Evolutionary conservation across 495 filamentous ascomycete genomes (phyloP), one percentile per base, ranked within the genome.

Genomic region (Annulohypoxylon maeteangense): DNA sequence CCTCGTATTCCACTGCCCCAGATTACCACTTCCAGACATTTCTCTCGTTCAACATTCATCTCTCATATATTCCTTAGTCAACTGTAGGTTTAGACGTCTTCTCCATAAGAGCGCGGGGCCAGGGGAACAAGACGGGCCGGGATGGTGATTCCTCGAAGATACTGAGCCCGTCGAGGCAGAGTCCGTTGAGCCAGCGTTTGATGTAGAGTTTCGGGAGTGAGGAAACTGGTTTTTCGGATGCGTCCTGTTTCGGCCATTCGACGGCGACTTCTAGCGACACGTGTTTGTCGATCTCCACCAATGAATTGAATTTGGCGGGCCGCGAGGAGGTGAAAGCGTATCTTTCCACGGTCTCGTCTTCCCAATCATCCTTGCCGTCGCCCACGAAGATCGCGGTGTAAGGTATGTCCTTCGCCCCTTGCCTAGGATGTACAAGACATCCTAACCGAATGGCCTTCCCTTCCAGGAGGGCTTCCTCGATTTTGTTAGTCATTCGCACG

Each of bases 161-260:
- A 34, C 61, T 67, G 32, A 78, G 64, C 29, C 73, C 76, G 27
- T 78, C 75, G 29, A 75, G 77, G 34, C 68, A 74, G 27, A 78
- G 64, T 22, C 76, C 76, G 38, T 78, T 78, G 29, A 75, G 51
- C 76, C 76, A 78, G 23, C 72, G 70, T 48, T 71, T 74, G 57
- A 65, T 76, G 44, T 75, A 73, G 10, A 78, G 62, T 34, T 57
- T 75, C 51, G 72, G 76, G 10, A 53, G 22, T 4, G 18, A 36
- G 14, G 25, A 16, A 16, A 14, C 12, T n/a, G 32, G 16, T 14
- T 16, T 36, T n/a, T 48, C 67, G 12, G 53, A 6, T 18, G 23
- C 18, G 1, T 42, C 51, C 11, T 42, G 40, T 31, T 31, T 63
- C 23, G 63, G 71, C 70, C 71, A 76, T 34, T 72, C 68, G 20